A percentile compares a stretch with the other conserved stretches of the same genome.
Conservation (phyloP, 176 grass and related monocot genomes). For the bread wheat (Triticum aestivum) region DNA sequence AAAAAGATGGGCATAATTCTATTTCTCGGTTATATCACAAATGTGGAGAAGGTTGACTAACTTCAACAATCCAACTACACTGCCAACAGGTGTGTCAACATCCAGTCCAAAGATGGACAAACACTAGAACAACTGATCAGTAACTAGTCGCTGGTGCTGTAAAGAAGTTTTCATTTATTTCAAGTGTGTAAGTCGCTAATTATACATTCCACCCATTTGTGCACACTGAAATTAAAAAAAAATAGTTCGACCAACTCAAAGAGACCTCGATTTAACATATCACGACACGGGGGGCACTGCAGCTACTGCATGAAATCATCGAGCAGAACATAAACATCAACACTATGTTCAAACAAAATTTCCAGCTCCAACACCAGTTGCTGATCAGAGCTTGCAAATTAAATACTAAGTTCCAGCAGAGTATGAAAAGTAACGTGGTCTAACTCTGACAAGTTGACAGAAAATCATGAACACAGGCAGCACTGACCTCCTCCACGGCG, state of each 20-base stretch:
- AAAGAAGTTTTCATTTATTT: neutral
- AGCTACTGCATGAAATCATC: neutral
- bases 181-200: neutral
- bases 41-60: neutral
- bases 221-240: neutral
- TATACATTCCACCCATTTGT: neutral
- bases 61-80: neutral
- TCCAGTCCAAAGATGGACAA: neutral
- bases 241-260: neutral
- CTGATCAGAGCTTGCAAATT: neutral
- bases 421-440: neutral
- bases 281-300: too few relatives aligned
- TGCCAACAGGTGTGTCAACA: neutral
- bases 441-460: neutral
- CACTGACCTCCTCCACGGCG: conserved; percentile 75
- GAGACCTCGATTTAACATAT: neutral
- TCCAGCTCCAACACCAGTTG: neutral
- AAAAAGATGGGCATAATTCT: neutral
- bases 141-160: neutral
- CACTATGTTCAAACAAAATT: neutral
- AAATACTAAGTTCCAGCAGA: neutral
- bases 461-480: neutral
- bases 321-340: neutral
- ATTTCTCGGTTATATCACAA: neutral
- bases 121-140: neutral